Base-by-base conservation (phyloP, 345 rosid genomes). In the Acer yangbiense region DNA sequence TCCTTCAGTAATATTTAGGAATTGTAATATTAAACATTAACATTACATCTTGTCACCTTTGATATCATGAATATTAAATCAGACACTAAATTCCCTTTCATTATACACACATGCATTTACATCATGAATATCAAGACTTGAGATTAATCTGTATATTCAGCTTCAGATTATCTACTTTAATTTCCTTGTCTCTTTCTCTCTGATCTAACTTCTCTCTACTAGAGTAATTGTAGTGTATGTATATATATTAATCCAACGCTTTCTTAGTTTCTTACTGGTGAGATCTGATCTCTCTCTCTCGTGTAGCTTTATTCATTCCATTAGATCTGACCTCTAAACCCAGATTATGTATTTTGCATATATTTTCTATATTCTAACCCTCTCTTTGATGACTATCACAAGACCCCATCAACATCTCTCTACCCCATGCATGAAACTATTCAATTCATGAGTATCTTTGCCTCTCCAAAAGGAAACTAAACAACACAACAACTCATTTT, bases 301-400 rank as follows among this genome's bases (percentile, higher is more conserved):
- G 6, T 58, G 14, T 50, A 61, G 60, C 76, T 73, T 54, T 50
- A 58, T 67, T 75, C 63, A 64, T 81, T 76, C 85, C 71, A 46
- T 70, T 65, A 80, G 86, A 84, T 82, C 88, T 78, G 67, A 65
- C 66, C 65, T 81, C 55, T 71, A 62, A 68, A 12, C 77, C 76
- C 71, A 72, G 18, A 57, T 76, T 69, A 55, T 21, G n/a, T 50
- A 57, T 32, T 35, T 35, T 35, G 39, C 39, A 29, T 11, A 35
- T 58, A 35, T 62, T 32, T 65, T 43, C 50, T 17, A 7, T 61
- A 39, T 65, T 46, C 50, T 50, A 25, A 76, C 75, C 74, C 43
- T 69, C 76, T 54, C 84, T 74, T 86, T 91, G 86, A 91, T 86
- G 88, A 81, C 76, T 64, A 78, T 91, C 94, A 91, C 94, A 91